Evolutionary conservation across 768 basidiomycete species (phyloP).

Genomic region (Russula lepida): DNA sequence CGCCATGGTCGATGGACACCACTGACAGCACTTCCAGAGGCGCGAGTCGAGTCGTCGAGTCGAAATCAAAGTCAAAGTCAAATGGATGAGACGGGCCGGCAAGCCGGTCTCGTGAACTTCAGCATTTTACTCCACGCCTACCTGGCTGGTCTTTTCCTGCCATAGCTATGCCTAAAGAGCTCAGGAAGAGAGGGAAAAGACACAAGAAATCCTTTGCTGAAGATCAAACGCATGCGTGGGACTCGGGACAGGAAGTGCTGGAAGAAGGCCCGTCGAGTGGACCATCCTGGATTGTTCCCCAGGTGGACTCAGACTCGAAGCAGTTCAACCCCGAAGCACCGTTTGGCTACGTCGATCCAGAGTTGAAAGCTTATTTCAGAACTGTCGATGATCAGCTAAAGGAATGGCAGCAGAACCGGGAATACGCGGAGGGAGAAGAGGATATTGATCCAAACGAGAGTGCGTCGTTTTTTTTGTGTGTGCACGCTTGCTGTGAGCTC

Average conservation of each 20-base stretch:
- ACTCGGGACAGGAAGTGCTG: conserved; percentile 20
- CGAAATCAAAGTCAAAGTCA: too few species aligned
- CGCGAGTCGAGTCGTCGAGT: not conserved
- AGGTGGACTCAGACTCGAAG: conserved; percentile 27
- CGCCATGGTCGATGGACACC: conserved; percentile 44
- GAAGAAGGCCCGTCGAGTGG: conserved; percentile 24
- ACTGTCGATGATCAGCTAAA: conserved; percentile 83
- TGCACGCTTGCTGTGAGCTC: conserved; percentile 9
- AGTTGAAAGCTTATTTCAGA: conserved; percentile 88
- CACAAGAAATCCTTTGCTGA: conserved; percentile 44
- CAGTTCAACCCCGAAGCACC: conserved; percentile 60
- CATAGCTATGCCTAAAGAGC: conserved; percentile 59
- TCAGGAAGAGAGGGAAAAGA: conserved; percentile 70
- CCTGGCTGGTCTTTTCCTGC: not conserved
- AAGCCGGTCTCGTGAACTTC: too few species aligned
- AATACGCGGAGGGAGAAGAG: conserved; percentile 36
- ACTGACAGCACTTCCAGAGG: too few species aligned
- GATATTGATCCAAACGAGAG: conserved; percentile 67
- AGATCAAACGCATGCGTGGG: conserved; percentile 21
- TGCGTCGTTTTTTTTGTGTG: conserved; percentile 26
- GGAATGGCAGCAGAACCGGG: conserved; percentile 66
- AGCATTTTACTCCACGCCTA: not conserved
- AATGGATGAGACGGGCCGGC: not conserved
- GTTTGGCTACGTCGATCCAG: conserved; percentile 83
- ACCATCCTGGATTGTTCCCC: conserved; percentile 65